phyloP scores from a whole-genome alignment of 164 flowering plant genomes.

The Nelumbo lutea region DNA sequence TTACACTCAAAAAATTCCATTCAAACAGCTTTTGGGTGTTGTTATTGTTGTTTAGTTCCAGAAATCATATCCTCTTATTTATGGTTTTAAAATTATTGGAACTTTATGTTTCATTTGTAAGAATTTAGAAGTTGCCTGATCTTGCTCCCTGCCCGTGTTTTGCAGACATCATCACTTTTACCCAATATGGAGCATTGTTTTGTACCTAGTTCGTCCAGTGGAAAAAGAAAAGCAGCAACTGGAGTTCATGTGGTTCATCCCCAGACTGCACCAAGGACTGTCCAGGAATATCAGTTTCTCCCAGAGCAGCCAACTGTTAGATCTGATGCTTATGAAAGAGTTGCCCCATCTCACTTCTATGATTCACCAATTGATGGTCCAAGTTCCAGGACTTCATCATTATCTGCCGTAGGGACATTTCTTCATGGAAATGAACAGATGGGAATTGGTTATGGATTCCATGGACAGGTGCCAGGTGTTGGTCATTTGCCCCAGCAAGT shows the following conservation, averaged over 20 bases:
- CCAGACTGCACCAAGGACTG: slow-evolving; percentile 38
- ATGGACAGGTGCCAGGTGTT: slow-evolving; percentile 37
- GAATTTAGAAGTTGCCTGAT: background rate
- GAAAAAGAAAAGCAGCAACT: slow-evolving; percentile 20
- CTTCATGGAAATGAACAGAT: slow-evolving; percentile 48
- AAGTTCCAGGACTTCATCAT: slow-evolving; percentile 37
- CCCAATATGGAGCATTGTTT: slow-evolving; percentile 25
- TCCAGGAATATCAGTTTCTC: slow-evolving; percentile 87
- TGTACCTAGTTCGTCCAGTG: slow-evolving; percentile 25
- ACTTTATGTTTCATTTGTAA: background rate
- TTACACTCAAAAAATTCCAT: too few relatives aligned
- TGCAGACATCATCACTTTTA: slow-evolving; percentile 22
- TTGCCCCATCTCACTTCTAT: slow-evolving; percentile 43
- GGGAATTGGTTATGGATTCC: slow-evolving; percentile 42
- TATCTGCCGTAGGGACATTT: slow-evolving; percentile 36
- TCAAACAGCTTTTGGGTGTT: too few relatives aligned
- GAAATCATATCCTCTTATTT: background rate
- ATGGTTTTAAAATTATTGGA: background rate
- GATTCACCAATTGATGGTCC: slow-evolving; percentile 41
- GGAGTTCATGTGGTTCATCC: slow-evolving; percentile 25
- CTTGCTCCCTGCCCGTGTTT: background rate
- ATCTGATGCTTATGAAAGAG: slow-evolving; percentile 56
- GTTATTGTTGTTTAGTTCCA: background rate
- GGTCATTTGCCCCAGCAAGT: slow-evolving; percentile 53
- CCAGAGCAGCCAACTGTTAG: slow-evolving; percentile 85